Evolutionary conservation across 2,329 filamentous ascomycete genomes (phyloP), one percentile per base, ranked within the genome.

Genomic region (Sporothrix globosa): DNA sequence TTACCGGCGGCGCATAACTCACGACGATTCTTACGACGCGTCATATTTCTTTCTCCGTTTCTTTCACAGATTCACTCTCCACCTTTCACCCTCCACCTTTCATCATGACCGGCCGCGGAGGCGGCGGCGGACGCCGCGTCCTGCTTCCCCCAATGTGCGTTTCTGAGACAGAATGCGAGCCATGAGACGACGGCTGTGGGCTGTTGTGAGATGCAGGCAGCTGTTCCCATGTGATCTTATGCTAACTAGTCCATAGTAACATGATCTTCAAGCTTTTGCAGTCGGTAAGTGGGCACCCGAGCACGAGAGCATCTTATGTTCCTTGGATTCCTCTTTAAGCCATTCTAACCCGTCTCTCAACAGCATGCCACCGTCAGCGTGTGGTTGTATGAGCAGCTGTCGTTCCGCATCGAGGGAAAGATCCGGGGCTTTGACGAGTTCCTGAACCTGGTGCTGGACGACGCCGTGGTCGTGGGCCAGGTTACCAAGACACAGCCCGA

Each of bases 391-490:
- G 96, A 99, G 83, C 96, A 99, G 85, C 85, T 98, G 69, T 90
- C 90, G 17, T 94, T 97, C 78, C 87, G 96, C 72, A 97, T 99
- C 78, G 94, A 98, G 83, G 96, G 96, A 73, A 97, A 95, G 83
- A 97, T 99, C 75, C 88, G 96, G 77, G 94, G 96, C 17, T 99
- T 99, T 75, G 96, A 99, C 80, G 96, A 99, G 81, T 99, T 98
- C 83, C 97, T 99, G 94, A 99, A 99, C 83, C 85, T 99, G 66
- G 96, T 98, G 52, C 75, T 79, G 70, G 96, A 99, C 78, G 93
- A 99, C 76, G 96, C 96, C 41, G 89, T 97, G 70, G 95, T 98
- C 82, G 93, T 99, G 58, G 92, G 90, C 80, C 87, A 93, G 78
- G 85, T 92, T 69, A 93, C 91, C 73, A 97, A 96, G 84, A 89